These are phyloP conservation scores for Leccinellum luteum DNA, from an alignment of 768 basidiomycete genomes.

Conservation along the genomic window DNA sequence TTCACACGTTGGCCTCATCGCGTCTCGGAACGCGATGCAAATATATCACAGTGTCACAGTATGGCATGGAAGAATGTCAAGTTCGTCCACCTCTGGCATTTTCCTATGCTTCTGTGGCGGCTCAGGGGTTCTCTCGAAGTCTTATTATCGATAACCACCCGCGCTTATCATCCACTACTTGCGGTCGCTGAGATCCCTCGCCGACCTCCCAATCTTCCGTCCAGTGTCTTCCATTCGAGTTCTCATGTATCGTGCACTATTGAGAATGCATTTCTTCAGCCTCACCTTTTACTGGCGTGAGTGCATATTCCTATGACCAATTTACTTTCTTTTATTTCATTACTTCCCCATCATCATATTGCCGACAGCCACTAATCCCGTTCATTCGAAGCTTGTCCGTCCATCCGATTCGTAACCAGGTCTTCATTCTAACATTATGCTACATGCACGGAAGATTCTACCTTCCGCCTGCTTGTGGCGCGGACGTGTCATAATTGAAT, in stretches of 20 bases:
- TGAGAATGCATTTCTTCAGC: not conserved
- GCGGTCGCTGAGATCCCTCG: constrained; percentile 2
- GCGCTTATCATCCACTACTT: constrained; percentile 19
- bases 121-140: constrained; percentile 19
- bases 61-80: constrained; percentile 18
- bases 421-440: constrained; percentile 6
- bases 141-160: constrained; percentile 24
- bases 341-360: not conserved
- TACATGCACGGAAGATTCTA: constrained; percentile 7
- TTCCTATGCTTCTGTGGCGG: constrained; percentile 28
- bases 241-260: not conserved
- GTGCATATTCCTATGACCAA: constrained; percentile 10
- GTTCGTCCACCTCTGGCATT: constrained; percentile 20
- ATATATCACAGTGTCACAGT: constrained; percentile 19
- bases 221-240: not conserved
- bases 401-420: constrained; percentile 1
- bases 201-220: not conserved
- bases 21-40: constrained; percentile 7
- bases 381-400: not conserved
- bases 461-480: constrained; percentile 1
- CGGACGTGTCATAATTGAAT: constrained; percentile 3
- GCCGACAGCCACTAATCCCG: not conserved
- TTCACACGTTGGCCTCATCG: constrained; percentile 19
- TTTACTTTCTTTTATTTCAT: constrained; percentile 1
- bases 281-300: not conserved